Evolutionary conservation across 108 stramenopile species (phyloP), one percentile per base, ranked within the genome.

Genomic region (Mediolabrus comicus): DNA sequence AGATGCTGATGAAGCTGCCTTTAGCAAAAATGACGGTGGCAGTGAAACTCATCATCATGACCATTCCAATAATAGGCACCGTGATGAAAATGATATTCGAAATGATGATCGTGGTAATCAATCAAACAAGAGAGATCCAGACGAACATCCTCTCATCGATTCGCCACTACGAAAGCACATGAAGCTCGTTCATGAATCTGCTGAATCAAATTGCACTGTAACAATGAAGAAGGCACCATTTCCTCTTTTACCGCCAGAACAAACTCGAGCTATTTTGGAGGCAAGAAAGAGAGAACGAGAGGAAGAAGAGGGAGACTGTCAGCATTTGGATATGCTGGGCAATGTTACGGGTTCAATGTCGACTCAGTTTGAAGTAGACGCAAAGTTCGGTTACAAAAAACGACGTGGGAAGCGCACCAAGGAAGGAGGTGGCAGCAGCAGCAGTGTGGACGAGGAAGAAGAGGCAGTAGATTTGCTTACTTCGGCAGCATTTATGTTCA

Each of bases 381-480:
- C 46, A 22, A 49, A 22, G 7, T 49, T 49, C 22, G 46, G 19
- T 1, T 49, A 49, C 22, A 49, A 49, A 49, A 49, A 49, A 22
- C 19, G 46, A 16, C 46, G 46, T 24, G 43, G 43, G 0, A 46
- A 46, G 43, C 43, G 43, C 14, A 22, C 22, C 46, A 49, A 22
- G 46, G 46, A 49, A 9, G 56, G 56, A 16, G 30, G 8, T 1
- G 31, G 5, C 7, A 16, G 4, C 7, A 33, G 32, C 12, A 33
- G 32, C 31, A 52, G 19, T 8, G 8, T 3, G 3, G 24, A 6
- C 8, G 41, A 53, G 32, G 35, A 62, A 10, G 69, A 71, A 32
- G 69, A 71, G n/a, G 69, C 69, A 28, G 11, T 71, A 16, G 59
- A 71, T 56, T 71, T 71, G 69, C 39, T 71, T 12, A 71, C 55